Evolutionary conservation across 2,329 filamentous ascomycete genomes (phyloP), one percentile per base, ranked within the genome.

Genomic region (Clarireedia hainanense): DNA sequence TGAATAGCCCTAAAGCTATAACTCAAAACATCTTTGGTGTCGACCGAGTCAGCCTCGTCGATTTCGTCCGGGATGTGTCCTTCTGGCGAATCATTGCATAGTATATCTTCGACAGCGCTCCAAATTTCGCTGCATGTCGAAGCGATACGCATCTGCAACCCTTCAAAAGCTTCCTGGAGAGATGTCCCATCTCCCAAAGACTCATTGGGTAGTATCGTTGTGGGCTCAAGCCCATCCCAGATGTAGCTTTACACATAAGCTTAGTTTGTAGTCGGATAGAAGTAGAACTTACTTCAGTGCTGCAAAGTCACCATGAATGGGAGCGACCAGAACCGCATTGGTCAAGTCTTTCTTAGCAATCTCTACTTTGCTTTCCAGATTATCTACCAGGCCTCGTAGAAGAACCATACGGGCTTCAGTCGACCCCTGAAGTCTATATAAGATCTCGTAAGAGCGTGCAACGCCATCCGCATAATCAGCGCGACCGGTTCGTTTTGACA

Each of bases 1-100:
- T 96, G 92, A n/a, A 96, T 77, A 5, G 91, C 89, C 64, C 94
- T 83, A 80, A 96, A 99, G 60, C 91, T 96, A 70, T 94, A 99
- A 61, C 92, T 97, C 47, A 99, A 73, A 17, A 95, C 79, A 64
- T 95, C 90, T 67, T 96, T 97, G 0, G 90, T 91, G 51, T 88
- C 85, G 2, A 90, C 77, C 1, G 85, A 87, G 4, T 86, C 79
- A 15, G 81, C 74, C 36, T 87, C 85, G 52, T 88, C 82, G n/a
- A 89, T 70, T 26, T 92, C 88, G 51, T 91, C 84, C 0, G 85
- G 86, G 3, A 89, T 75, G 69, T 94, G 85, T 0, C 92, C 92
- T 72, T 99, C 94, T 0, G 95, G 94, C 1, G 94, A 95, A 71
- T 96, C 94, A 60, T 95, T 86, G 66, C 94, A 99, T 0, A 99